Conservation (phyloP, 441 rosid genomes). For the Bruguiera hainesii region DNA sequence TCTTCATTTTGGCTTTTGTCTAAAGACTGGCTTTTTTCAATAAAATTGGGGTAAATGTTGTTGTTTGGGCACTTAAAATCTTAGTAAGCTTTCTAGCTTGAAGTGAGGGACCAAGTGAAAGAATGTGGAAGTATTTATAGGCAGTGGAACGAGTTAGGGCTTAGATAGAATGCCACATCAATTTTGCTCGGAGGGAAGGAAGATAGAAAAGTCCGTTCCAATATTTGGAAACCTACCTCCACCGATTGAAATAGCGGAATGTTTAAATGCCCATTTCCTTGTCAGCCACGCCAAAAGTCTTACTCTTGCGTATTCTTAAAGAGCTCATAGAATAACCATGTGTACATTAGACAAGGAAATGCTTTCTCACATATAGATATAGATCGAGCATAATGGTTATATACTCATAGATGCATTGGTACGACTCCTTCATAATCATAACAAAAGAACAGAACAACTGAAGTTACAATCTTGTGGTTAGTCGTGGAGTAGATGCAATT, state of each 20-base stretch:
- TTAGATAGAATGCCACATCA: too few relatives aligned
- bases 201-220: conserved; percentile 6
- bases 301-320: conserved; percentile 4
- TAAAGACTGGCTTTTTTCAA: neutral
- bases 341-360: neutral
- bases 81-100: neutral
- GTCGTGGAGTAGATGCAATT: too few relatives aligned
- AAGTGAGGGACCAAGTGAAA: neutral
- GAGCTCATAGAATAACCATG: conserved; percentile 12
- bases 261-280: neutral
- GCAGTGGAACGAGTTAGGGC: neutral
- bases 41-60: neutral
- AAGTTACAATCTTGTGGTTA: too few relatives aligned
- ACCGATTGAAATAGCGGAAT: neutral
- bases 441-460: too few relatives aligned
- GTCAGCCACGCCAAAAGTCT: conserved; percentile 19
- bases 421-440: too few relatives aligned
- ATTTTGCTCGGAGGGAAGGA: neutral
- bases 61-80: neutral
- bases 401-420: too few relatives aligned
- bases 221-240: neutral
- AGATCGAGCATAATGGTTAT: too few relatives aligned
- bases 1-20: conserved; percentile 8
- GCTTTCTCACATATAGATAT: too few relatives aligned
- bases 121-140: neutral